phyloP scores from a whole-genome alignment of 73 alveolate species.

The Tetrahymena elliotti region DNA sequence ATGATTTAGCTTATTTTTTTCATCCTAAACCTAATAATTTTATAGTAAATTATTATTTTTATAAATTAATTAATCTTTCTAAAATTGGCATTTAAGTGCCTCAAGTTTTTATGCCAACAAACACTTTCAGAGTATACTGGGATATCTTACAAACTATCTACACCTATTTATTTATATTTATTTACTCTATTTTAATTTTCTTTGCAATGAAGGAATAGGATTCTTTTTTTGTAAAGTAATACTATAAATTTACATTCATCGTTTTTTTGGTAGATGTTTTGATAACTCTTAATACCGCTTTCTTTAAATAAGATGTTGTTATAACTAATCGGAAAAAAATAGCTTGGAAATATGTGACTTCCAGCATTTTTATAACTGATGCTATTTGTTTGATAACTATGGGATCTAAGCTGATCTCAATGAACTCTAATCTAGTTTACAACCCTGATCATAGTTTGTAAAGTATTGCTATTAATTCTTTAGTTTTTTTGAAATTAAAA shows the following conservation, averaged over 20 bases:
- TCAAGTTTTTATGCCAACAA: not conserved
- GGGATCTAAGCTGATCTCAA: not conserved
- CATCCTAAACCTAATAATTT: not conserved
- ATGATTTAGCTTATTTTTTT: not conserved
- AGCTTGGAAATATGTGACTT: not conserved
- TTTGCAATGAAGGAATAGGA: not conserved
- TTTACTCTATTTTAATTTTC: not conserved
- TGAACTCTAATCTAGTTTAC: not conserved
- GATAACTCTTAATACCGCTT: not conserved
- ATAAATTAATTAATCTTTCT: not conserved
- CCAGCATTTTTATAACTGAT: not conserved
- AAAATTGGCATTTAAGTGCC: not conserved
- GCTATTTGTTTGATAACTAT: not conserved
- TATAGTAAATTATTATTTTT: not conserved
- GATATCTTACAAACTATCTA: not conserved
- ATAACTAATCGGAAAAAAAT: not conserved
- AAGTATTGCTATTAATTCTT: not conserved
- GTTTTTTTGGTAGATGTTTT: not conserved
- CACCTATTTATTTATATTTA: not conserved
- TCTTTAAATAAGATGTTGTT: not conserved
- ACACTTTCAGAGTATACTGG: not conserved
- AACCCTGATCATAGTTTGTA: not conserved
- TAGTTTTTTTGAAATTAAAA: not conserved
- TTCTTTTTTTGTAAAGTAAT: not conserved
- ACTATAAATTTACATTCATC: not conserved